Conservation (phyloP, 768 basidiomycete species). For the Leucosporidium scottii region DNA sequence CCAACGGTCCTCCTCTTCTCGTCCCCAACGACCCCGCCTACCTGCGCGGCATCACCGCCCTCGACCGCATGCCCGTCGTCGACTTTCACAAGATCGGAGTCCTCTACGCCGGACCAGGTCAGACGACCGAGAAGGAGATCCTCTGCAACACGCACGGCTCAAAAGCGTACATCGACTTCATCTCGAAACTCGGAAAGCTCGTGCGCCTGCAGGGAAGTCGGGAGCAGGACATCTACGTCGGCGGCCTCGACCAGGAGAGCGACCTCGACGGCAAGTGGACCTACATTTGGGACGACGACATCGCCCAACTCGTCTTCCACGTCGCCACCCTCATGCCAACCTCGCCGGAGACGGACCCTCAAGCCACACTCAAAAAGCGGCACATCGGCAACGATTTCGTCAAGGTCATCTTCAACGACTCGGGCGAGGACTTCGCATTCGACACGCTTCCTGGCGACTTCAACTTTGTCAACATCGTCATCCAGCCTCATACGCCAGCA, state of each 20-base stretch:
- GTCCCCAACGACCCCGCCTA: slow-evolving; percentile 53
- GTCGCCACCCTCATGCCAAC: slow-evolving; percentile 97
- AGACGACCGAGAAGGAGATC: slow-evolving; percentile 75
- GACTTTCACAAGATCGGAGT: slow-evolving; percentile 96
- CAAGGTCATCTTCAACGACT: slow-evolving; percentile 96
- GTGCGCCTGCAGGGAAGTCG: slow-evolving; percentile 82
- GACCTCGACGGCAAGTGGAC: slow-evolving; percentile 93
- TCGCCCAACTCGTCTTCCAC: slow-evolving; percentile 88
- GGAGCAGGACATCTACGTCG: slow-evolving; percentile 70
- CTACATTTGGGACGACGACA: slow-evolving; percentile 99
- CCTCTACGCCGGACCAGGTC: slow-evolving; percentile 89
- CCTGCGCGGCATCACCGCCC: slow-evolving; percentile 54
- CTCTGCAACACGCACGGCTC: slow-evolving; percentile 86
- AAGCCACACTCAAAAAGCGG: slow-evolving; percentile 76
- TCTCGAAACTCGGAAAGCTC: slow-evolving; percentile 78
- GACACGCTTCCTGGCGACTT: slow-evolving; percentile 88
- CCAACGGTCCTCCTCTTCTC: slow-evolving; percentile 47
- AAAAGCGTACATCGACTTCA: slow-evolving; percentile 86
- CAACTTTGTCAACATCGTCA: slow-evolving; percentile 94
- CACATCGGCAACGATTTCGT: slow-evolving; percentile 97
- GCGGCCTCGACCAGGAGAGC: slow-evolving; percentile 65
- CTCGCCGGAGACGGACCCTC: slow-evolving; percentile 54
- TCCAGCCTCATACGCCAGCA: slow-evolving; percentile 83
- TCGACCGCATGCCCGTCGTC: slow-evolving; percentile 85
- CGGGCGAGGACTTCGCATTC: slow-evolving; percentile 73